These are phyloP conservation scores for Solanum dulcamara DNA, from an alignment of 257 asterid genomes.

Conservation along the genomic window DNA sequence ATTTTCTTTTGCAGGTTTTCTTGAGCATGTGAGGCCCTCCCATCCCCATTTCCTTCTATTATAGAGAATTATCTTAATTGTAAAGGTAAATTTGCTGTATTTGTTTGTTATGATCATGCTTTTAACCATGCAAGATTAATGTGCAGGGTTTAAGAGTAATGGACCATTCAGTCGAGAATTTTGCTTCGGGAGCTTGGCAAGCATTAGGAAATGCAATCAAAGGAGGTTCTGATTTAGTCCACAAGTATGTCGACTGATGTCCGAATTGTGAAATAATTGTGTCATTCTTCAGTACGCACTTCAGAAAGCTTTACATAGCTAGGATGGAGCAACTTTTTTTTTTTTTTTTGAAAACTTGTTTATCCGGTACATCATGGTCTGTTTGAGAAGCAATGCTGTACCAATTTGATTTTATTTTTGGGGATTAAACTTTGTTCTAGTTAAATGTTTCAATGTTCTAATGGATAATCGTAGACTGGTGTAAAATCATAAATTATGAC, in stretches of 20 bases:
- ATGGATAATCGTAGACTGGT: neutral
- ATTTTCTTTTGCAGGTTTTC: neutral
- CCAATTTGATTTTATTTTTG: neutral
- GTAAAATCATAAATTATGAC: neutral
- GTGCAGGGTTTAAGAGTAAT: constrained; percentile 82
- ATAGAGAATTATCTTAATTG: neutral
- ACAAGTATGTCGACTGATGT: constrained; percentile 23
- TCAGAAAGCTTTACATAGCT: neutral
- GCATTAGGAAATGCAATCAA: constrained; percentile 89
- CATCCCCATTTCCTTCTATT: neutral
- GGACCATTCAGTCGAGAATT: constrained; percentile 70
- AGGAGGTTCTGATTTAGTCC: constrained; percentile 66
- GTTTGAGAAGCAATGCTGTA: neutral
- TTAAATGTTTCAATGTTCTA: neutral
- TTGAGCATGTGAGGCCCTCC: neutral
- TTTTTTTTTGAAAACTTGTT: neutral
- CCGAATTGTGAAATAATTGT: neutral
- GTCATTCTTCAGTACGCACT: neutral
- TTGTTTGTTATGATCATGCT: neutral
- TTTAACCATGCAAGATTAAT: neutral
- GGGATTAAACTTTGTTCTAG: neutral
- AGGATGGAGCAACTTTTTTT: neutral
- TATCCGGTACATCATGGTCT: neutral
- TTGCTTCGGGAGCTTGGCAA: constrained; percentile 95
- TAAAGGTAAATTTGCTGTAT: neutral